Conservation (phyloP, 345 rosid genomes). For the Bruguiera parviflora region DNA sequence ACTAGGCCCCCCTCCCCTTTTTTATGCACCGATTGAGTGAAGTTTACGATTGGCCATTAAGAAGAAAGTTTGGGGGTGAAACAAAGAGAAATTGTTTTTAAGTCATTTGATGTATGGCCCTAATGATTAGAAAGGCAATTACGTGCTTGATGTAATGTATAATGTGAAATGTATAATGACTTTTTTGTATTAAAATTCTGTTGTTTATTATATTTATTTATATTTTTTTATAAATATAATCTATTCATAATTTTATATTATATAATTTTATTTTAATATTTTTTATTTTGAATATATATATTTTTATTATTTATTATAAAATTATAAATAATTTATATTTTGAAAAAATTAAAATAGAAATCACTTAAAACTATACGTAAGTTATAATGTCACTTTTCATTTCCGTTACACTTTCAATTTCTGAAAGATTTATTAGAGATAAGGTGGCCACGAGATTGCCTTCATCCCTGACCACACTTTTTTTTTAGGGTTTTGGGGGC, state of each 20-base stretch:
- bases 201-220: too few species aligned
- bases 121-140: slow-evolving; percentile 37
- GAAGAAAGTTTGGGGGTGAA: slow-evolving; percentile 14
- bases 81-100: slow-evolving; percentile 20
- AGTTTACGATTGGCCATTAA: slow-evolving; percentile 7
- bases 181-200: too few species aligned
- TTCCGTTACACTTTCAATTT: not conserved
- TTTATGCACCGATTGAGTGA: not conserved
- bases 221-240: too few species aligned
- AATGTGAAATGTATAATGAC: not conserved
- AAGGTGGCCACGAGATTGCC: not conserved
- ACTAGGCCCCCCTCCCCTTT: not conserved
- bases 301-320: too few species aligned
- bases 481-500: not conserved
- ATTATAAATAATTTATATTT: too few species aligned
- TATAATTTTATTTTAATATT: too few species aligned
- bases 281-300: too few species aligned
- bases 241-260: too few species aligned
- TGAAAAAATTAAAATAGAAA: too few species aligned
- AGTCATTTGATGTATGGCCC: slow-evolving; percentile 25
- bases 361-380: not conserved
- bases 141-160: slow-evolving; percentile 20
- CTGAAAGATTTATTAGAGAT: not conserved
- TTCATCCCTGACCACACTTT: not conserved
- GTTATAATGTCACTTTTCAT: not conserved